phyloP scores from a whole-genome alignment of 108 stramenopile species.

The Discostella stelligeroides region DNA sequence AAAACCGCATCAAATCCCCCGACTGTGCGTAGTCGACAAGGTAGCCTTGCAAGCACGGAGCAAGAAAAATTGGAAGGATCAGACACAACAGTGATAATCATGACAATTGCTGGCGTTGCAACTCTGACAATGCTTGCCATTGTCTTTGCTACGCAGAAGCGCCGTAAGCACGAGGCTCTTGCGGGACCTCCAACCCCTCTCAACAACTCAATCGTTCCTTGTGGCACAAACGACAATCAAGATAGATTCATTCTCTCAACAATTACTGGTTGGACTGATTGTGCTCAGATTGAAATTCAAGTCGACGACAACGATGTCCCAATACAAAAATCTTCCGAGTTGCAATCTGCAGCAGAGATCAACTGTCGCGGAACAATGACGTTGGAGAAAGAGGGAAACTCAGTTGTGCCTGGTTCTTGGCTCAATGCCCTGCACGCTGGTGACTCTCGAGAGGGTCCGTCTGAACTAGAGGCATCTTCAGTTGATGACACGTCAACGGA shows the following conservation, averaged over 20 bases:
- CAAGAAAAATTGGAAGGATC: slow-evolving; percentile 9
- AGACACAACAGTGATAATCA: slow-evolving; percentile 16
- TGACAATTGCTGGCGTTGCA: slow-evolving; percentile 19
- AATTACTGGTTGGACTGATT: too few relatives aligned
- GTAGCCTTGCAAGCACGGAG: too few relatives aligned
- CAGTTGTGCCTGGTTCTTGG: slow-evolving; percentile 23
- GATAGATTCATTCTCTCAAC: slow-evolving; percentile 5
- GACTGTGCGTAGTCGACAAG: too few relatives aligned
- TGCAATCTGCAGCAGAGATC: slow-evolving; percentile 29
- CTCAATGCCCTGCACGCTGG: slow-evolving; percentile 3
- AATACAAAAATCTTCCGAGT: neutral
- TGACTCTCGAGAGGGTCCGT: neutral
- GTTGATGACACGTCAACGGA: slow-evolving; percentile 1
- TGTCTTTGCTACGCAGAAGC: slow-evolving; percentile 10
- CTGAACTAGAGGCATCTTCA: neutral
- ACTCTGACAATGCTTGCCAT: slow-evolving; percentile 24
- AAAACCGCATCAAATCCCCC: too few relatives aligned
- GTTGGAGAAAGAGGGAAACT: slow-evolving; percentile 26
- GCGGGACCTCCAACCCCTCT: neutral
- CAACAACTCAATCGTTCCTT: too few relatives aligned
- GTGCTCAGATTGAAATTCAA: neutral
- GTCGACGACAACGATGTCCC: slow-evolving; percentile 11
- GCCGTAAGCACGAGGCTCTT: slow-evolving; percentile 2
- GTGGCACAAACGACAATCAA: slow-evolving; percentile 25
- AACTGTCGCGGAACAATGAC: slow-evolving; percentile 28